A percentile compares a stretch with the other conserved stretches of the same genome.
These are phyloP conservation scores for Warburgia ugandensis DNA, from an alignment of 164 flowering plant genomes.

Conservation along the genomic window DNA sequence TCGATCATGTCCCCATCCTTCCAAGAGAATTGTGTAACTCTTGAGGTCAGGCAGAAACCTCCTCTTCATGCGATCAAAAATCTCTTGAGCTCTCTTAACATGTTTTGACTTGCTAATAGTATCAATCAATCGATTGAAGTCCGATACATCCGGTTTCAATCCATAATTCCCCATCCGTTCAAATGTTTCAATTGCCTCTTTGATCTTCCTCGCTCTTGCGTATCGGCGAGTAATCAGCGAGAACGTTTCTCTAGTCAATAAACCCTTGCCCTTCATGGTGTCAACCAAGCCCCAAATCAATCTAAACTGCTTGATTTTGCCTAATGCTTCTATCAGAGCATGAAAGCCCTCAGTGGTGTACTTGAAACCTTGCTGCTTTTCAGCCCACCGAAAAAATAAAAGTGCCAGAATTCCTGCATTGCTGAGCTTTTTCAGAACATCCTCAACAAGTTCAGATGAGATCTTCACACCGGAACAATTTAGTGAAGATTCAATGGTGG, in stretches of 20 bases:
- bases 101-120: conserved; percentile 52
- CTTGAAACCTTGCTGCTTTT: conserved; percentile 46
- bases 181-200: conserved; percentile 57
- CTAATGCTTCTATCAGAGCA: conserved; percentile 61
- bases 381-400: conserved; percentile 24
- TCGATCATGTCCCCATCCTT: conserved; percentile 68
- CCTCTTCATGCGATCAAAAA: conserved; percentile 52
- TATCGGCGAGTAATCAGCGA: conserved; percentile 52
- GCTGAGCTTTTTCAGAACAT: conserved; percentile 47
- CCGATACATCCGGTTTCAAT: conserved; percentile 41
- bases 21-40: conserved; percentile 44
- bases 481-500: conserved; percentile 27
- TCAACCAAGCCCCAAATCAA: conserved; percentile 51
- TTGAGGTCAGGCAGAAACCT: conserved; percentile 20
- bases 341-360: conserved; percentile 49
- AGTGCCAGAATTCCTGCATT: conserved; percentile 20
- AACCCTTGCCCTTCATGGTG: conserved; percentile 44
- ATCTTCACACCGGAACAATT: conserved; percentile 23
- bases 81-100: conserved; percentile 53
- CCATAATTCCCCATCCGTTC: conserved; percentile 65
- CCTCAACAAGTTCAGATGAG: conserved; percentile 39
- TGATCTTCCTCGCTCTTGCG: conserved; percentile 58
- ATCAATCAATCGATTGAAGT: conserved; percentile 63
- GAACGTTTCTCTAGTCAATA: conserved; percentile 58
- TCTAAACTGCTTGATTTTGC: conserved; percentile 77